phyloP scores from a whole-genome alignment of 1,284 basidiomycete species.

The Ustilago cynodontis region DNA sequence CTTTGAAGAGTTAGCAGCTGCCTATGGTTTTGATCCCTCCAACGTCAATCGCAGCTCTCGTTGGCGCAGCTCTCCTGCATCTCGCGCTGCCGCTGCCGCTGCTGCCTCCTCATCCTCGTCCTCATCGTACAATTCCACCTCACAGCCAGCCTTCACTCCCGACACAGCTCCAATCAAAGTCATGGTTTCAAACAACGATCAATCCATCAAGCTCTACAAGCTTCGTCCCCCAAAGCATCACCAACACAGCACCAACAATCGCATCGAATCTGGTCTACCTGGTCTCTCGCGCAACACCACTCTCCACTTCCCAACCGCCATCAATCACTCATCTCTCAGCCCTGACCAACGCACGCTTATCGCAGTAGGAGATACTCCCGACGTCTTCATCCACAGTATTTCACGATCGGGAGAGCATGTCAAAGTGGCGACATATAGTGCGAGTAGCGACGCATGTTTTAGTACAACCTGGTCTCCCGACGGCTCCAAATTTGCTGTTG shows the following conservation, averaged over 20 bases:
- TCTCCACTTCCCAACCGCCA: constrained; percentile 49
- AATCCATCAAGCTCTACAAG: constrained; percentile 76
- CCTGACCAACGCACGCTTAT: constrained; percentile 85
- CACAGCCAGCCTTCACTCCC: neutral
- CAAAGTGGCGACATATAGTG: constrained; percentile 55
- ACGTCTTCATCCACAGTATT: constrained; percentile 74
- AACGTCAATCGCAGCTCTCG: constrained; percentile 32
- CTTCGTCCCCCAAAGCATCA: constrained; percentile 51
- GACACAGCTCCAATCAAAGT: constrained; percentile 69
- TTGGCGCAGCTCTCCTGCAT: constrained; percentile 19
- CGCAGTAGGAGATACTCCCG: constrained; percentile 85
- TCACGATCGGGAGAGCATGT: constrained; percentile 41
- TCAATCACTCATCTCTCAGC: constrained; percentile 73
- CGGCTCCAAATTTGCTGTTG: constrained; percentile 85
- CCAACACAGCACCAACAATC: constrained; percentile 65
- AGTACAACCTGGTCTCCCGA: constrained; percentile 84
- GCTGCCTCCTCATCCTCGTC: neutral
- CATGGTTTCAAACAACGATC: constrained; percentile 85
- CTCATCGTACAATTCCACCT: neutral
- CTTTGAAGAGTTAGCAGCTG: constrained; percentile 45
- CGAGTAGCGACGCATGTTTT: constrained; percentile 76
- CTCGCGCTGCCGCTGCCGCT: neutral
- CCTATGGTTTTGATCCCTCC: constrained; percentile 42
- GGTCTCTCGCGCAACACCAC: constrained; percentile 72
- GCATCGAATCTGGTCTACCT: constrained; percentile 71